Evolutionary conservation across 116 monocot genomes (phyloP).

Genomic region (Thalassia testudinum): DNA sequence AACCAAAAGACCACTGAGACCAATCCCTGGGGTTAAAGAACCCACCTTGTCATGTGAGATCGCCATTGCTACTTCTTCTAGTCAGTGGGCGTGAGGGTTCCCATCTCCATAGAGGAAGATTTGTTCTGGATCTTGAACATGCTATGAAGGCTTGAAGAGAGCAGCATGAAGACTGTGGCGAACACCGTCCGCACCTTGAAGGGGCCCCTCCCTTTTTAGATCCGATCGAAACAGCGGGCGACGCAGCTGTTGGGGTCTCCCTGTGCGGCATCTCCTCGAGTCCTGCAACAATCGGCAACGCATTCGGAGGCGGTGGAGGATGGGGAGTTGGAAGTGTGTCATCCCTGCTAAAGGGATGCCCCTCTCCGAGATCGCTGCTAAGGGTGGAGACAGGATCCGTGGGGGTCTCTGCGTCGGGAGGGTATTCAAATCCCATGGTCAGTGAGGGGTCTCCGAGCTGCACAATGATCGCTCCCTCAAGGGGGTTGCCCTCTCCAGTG

Average conservation of each 20-base stretch:
- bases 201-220: slow-evolving; percentile 65
- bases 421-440: too few relatives aligned
- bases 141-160: slow-evolving; percentile 50
- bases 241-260: background rate
- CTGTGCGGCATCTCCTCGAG: background rate
- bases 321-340: background rate
- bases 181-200: slow-evolving; percentile 45
- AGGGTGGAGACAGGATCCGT: too few relatives aligned
- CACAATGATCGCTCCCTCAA: too few relatives aligned
- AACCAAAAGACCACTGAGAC: too few relatives aligned
- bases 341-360: too few relatives aligned
- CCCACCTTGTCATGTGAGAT: too few relatives aligned
- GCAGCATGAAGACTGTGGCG: slow-evolving; percentile 31
- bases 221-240: slow-evolving; percentile 9
- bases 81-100: slow-evolving; percentile 42
- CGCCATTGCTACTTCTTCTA: too few relatives aligned
- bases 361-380: too few relatives aligned
- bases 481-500: too few relatives aligned
- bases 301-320: background rate
- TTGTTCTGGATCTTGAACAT: slow-evolving; percentile 37
- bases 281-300: background rate
- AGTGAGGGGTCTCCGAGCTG: too few relatives aligned
- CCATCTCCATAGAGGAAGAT: slow-evolving; percentile 20
- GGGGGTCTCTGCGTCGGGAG: too few relatives aligned
- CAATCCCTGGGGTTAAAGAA: too few relatives aligned